A percentile compares a stretch with the other conserved stretches of the same genome.
Evolutionary conservation across 2,329 filamentous ascomycete genomes (phyloP).

Genomic region (Diplodia mutila): DNA sequence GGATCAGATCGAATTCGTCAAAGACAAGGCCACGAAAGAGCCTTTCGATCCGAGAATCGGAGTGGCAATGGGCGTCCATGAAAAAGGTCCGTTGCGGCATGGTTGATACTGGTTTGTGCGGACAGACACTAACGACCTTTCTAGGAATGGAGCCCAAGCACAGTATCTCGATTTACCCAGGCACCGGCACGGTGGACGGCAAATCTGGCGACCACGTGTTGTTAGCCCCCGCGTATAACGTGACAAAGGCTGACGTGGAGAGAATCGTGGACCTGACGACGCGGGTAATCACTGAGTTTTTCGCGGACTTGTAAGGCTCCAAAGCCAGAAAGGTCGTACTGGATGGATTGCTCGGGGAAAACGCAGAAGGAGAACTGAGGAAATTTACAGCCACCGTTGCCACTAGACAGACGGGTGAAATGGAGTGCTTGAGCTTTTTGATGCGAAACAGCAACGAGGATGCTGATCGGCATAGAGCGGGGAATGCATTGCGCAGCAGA

Average conservation of each 20-base stretch:
- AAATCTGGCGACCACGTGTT: slow-evolving; percentile 70
- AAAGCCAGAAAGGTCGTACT: too few species aligned
- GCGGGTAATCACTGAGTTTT: slow-evolving; percentile 57
- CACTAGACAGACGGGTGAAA: background rate
- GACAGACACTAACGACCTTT: slow-evolving; percentile 20
- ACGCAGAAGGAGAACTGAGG: background rate
- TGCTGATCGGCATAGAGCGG: slow-evolving; percentile 14
- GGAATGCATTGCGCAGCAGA: slow-evolving; percentile 20
- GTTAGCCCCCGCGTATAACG: slow-evolving; percentile 70
- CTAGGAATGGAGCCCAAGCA: slow-evolving; percentile 48
- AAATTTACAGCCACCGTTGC: background rate
- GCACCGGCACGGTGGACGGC: slow-evolving; percentile 63
- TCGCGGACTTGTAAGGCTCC: slow-evolving; percentile 30
- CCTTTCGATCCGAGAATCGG: slow-evolving; percentile 53
- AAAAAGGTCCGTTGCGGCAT: slow-evolving; percentile 49
- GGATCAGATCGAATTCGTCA: slow-evolving; percentile 61
- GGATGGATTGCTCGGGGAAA: too few species aligned
- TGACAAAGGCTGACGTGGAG: slow-evolving; percentile 60
- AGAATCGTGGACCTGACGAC: slow-evolving; percentile 57
- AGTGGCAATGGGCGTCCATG: slow-evolving; percentile 56
- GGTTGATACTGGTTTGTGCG: background rate
- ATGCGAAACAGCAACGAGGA: background rate
- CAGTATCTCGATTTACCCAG: slow-evolving; percentile 66
- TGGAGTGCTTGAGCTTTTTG: background rate
- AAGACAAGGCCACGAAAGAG: slow-evolving; percentile 57